These are phyloP conservation scores for Craspedostauros australis DNA, from an alignment of 108 stramenopile genomes.

Conservation along the genomic window DNA sequence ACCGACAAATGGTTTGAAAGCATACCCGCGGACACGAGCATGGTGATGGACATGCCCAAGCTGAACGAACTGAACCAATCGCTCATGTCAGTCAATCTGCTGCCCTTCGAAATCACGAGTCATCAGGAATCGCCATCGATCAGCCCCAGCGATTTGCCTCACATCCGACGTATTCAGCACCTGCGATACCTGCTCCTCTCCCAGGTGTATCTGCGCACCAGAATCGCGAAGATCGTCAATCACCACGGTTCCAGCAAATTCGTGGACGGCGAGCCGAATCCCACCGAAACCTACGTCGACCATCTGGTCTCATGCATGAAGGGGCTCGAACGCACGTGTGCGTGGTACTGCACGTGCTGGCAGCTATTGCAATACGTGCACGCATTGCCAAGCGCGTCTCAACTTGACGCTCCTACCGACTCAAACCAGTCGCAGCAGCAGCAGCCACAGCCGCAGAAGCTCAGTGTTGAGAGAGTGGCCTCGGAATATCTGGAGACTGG, in stretches of 20 bases:
- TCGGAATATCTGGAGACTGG: constrained; percentile 18
- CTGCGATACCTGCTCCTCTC: constrained; percentile 18
- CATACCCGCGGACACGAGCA: constrained; percentile 49
- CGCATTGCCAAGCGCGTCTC: no score
- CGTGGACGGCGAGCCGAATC: constrained; percentile 29
- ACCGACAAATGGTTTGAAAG: no score
- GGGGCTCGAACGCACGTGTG: constrained; percentile 18
- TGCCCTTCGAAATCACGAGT: constrained; percentile 12
- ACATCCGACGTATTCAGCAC: constrained; percentile 12
- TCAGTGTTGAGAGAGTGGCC: constrained; percentile 5
- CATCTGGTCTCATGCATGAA: constrained; percentile 29
- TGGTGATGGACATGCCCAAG: constrained; percentile 30
- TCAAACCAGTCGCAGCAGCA: background rate
- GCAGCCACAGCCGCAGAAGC: background rate
- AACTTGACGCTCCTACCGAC: no score
- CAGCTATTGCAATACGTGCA: constrained; percentile 10
- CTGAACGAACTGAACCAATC: constrained; percentile 16
- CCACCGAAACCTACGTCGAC: constrained; percentile 40
- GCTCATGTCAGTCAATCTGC: no score
- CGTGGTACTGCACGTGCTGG: constrained; percentile 37
- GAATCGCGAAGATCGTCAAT: constrained; percentile 43
- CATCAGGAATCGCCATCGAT: no score
- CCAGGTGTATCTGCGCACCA: constrained; percentile 53
- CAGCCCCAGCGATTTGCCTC: no score
- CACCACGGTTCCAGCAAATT: constrained; percentile 11